Base-by-base conservation (phyloP, 805 yeast species). In the Saturnispora sanitii region DNA sequence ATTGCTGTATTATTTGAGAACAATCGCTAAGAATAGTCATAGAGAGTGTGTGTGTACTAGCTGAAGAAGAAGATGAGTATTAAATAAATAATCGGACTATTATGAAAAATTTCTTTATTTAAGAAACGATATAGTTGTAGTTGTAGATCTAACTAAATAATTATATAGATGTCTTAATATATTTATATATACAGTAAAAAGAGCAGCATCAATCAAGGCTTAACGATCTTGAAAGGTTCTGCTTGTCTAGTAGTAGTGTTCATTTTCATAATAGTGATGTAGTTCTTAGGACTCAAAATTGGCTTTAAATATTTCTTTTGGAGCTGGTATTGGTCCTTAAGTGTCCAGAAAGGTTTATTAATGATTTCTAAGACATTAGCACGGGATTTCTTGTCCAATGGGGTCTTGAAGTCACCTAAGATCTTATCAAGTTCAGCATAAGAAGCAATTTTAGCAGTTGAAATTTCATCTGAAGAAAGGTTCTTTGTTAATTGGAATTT, bases 271-370 rank as follows among this genome's bases (percentile, higher is more conserved):
- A 72, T 65, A 12, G 71, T 65, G 30, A 67, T 58, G 16, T 73
- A 67, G 19, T 70, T 67, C 52, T 76, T 76, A 44, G 73, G 73
- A 37, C 87, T 80, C 44, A 68, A 53, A 4, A 77, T 72, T 7
- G 72, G 66, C 43, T 80, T 79, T 50, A 79, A 60, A 61, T 58
- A 82, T 46, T 55, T 58, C 46, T 69, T 60, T 36, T 63, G 70
- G 45, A 81, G 64, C 9, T 46, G 43, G 2, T 55, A 48, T 41
- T 68, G 68, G 39, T 66, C 64, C 2, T 45, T 51, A 6, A 58
- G 54, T 19, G 56, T 46, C 49, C 71, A 73, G 27, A 52, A 53
- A 12, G 58, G 59, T 12, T 62, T 56, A n/a, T 56, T 50, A 32
- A 81, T 70, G 40, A 78, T 55, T 6, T 69, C 13, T 52, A 49